These are phyloP conservation scores for Gyrodon lividus DNA, from an alignment of 768 basidiomycete species.

Conservation along the genomic window DNA sequence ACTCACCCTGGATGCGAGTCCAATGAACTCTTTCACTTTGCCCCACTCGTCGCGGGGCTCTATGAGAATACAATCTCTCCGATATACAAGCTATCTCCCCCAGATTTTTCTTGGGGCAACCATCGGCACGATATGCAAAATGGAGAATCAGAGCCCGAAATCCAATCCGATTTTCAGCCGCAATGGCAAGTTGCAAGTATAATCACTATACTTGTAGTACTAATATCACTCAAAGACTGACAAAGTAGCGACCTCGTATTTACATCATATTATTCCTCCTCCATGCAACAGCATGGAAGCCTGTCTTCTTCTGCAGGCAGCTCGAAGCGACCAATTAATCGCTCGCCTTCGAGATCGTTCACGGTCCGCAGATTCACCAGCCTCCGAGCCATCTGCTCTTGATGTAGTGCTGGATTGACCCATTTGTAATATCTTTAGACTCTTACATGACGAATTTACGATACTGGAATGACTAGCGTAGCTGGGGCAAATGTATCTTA, in stretches of 20 bases:
- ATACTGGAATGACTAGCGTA: too few species aligned
- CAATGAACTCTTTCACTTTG: neutral
- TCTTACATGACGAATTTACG: too few species aligned
- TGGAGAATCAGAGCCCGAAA: too few species aligned
- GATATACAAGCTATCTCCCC: neutral
- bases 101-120: neutral
- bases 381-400: too few species aligned
- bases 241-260: neutral
- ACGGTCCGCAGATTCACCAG: neutral
- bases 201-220: neutral
- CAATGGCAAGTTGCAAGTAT: neutral
- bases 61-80: neutral
- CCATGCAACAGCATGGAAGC: neutral
- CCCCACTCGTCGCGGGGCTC: neutral
- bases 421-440: too few species aligned
- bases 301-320: slow-evolving; percentile 1
- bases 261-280: neutral
- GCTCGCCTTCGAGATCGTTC: neutral
- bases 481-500: too few species aligned
- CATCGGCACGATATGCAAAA: neutral
- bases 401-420: too few species aligned
- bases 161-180: neutral
- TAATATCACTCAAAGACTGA: neutral
- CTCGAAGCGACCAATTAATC: neutral
- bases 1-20: neutral